Conservation (phyloP, 1,139 yeast genomes). For the Protomyces inundatus region DNA sequence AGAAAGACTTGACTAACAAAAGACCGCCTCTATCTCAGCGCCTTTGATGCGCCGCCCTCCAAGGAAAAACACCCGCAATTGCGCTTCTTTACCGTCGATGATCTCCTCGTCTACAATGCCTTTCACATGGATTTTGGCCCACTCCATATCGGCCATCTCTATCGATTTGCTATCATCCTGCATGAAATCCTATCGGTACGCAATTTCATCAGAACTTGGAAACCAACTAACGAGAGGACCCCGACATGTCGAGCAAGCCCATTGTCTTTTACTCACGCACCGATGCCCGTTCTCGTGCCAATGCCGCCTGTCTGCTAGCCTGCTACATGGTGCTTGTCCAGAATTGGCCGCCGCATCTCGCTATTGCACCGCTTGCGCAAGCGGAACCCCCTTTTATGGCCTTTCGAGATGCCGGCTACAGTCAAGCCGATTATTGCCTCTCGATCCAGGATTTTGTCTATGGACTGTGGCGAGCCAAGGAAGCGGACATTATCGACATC, state of each 20-base stretch:
- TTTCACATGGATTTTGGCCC: constrained; percentile 97
- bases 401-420: constrained; percentile 94
- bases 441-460: constrained; percentile 92
- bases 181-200: constrained; percentile 61
- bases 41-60: constrained; percentile 71
- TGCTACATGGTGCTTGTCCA: constrained; percentile 94
- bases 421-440: constrained; percentile 87
- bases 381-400: constrained; percentile 91
- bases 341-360: constrained; percentile 98
- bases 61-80: constrained; percentile 66
- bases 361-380: constrained; percentile 87
- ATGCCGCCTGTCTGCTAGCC: constrained; percentile 88
- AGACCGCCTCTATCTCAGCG: constrained; percentile 87
- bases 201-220: not conserved
- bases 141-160: constrained; percentile 82
- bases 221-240: constrained; percentile 40
- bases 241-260: constrained; percentile 76
- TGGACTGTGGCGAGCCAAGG: constrained; percentile 98
- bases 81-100: constrained; percentile 71
- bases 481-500: constrained; percentile 78
- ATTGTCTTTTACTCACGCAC: constrained; percentile 84
- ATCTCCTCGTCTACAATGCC: constrained; percentile 81
- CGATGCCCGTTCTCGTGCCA: constrained; percentile 75
- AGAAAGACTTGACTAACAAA: not conserved
- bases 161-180: constrained; percentile 87